Conservation (phyloP, 73 alveolate genomes). For the Vitrella brassicaformis region DNA sequence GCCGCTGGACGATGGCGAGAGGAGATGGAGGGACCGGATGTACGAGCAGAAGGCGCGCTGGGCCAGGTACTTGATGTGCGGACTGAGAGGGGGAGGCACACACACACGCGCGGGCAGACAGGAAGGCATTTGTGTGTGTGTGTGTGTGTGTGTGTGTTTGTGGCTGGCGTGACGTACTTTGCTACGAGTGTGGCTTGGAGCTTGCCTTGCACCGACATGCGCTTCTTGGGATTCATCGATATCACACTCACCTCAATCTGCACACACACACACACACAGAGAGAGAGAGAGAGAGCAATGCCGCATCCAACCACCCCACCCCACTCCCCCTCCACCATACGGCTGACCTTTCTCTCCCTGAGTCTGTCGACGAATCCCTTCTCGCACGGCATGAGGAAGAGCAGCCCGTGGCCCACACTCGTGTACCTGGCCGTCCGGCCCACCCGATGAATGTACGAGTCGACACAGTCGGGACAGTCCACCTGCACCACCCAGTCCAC, state of each 20-base stretch:
- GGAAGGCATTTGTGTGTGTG: too few species aligned
- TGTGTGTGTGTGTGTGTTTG: too few species aligned
- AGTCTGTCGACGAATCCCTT: conserved; percentile 48
- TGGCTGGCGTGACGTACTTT: too few species aligned
- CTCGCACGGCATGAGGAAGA: conserved; percentile 52
- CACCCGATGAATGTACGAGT: conserved; percentile 48
- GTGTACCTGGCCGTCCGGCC: conserved; percentile 51
- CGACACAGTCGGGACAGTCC: conserved; percentile 40
- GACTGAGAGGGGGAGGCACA: background rate
- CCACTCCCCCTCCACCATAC: background rate
- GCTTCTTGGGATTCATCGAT: conserved; percentile 8
- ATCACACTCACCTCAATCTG: conserved; percentile 15
- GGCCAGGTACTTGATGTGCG: conserved; percentile 17
- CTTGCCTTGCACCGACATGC: conserved; percentile 12
- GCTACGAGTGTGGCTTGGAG: too few species aligned
- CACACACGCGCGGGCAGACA: background rate
- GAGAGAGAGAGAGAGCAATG: too few species aligned
- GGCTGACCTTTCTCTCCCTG: conserved; percentile 26
- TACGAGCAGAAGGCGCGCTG: conserved; percentile 29
- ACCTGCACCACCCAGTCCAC: conserved; percentile 44
- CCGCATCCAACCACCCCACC: too few species aligned
- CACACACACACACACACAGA: conserved; percentile 12
- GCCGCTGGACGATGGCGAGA: background rate
- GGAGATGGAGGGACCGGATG: conserved; percentile 3
- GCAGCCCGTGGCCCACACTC: conserved; percentile 38